Evolutionary conservation across 768 basidiomycete genomes (phyloP).

Genomic region (Lyophyllum decastes): DNA sequence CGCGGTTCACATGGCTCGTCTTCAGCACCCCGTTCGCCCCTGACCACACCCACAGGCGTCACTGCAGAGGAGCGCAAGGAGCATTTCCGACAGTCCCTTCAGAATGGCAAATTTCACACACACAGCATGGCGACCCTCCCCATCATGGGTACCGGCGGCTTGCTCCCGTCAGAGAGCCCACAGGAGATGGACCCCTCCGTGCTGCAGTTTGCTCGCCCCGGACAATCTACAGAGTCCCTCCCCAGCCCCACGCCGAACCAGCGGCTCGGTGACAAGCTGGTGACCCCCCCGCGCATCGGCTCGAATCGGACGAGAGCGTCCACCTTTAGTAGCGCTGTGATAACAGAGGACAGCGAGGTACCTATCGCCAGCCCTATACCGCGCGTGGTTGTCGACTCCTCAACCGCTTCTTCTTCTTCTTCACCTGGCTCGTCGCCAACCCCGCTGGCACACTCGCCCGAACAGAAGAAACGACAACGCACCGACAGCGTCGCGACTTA

Average conservation of each 20-base stretch:
- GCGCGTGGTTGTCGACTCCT: conserved; percentile 12
- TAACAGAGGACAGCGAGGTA: conserved; percentile 11
- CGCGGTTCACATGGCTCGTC: conserved; percentile 26
- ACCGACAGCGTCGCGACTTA: conserved; percentile 63
- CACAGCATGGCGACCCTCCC: conserved; percentile 41
- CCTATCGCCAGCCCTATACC: conserved; percentile 9
- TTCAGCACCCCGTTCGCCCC: conserved; percentile 12
- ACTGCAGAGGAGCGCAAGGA: conserved; percentile 22
- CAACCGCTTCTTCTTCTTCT: not conserved
- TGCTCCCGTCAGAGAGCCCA: conserved; percentile 40
- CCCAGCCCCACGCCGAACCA: conserved; percentile 29
- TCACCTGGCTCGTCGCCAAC: conserved; percentile 2
- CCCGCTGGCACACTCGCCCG: not conserved
- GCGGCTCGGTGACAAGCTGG: conserved; percentile 27
- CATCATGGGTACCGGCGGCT: conserved; percentile 17
- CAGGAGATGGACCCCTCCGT: conserved; percentile 75
- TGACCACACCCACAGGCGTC: conserved; percentile 26
- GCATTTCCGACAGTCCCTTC: conserved; percentile 18
- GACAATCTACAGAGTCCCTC: conserved; percentile 73
- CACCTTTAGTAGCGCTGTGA: conserved; percentile 13
- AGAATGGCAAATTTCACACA: conserved; percentile 21
- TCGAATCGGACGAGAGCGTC: conserved; percentile 11
- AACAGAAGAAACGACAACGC: conserved; percentile 30
- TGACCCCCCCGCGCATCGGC: conserved; percentile 29
- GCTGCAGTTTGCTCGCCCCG: conserved; percentile 72